These are phyloP conservation scores for Tremella fuciformis DNA, from an alignment of 768 basidiomycete genomes.

Conservation along the genomic window DNA sequence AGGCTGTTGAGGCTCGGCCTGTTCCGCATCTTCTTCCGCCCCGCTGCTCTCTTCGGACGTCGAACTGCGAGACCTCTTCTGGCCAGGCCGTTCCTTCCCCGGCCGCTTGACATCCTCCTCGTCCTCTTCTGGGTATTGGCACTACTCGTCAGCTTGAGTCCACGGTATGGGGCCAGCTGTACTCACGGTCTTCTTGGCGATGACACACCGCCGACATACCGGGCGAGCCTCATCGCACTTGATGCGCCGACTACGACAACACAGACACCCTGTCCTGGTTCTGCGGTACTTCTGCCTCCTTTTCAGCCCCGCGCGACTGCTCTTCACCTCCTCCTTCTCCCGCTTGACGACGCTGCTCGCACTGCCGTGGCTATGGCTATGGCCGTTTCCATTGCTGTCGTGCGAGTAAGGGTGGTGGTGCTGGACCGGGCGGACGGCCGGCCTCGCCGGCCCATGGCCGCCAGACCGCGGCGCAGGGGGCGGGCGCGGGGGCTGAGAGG, in stretches of 20 bases:
- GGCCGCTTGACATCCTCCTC: constrained; percentile 6
- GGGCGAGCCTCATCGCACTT: constrained; percentile 96
- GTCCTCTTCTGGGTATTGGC: constrained; percentile 31
- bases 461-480: too few species aligned
- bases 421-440: too few species aligned
- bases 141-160: constrained; percentile 7
- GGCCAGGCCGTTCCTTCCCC: background rate
- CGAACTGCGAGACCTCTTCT: constrained; percentile 3
- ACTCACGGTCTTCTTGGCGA: constrained; percentile 68
- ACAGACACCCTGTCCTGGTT: constrained; percentile 90
- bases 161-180: background rate
- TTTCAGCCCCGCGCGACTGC: constrained; percentile 28
- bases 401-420: too few species aligned
- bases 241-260: constrained; percentile 90
- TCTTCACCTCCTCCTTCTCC: background rate
- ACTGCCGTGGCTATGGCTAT: background rate
- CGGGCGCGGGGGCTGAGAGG: too few species aligned
- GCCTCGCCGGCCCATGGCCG: too few species aligned
- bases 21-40: background rate
- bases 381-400: too few species aligned
- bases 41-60: background rate
- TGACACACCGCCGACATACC: constrained; percentile 77
- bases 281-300: constrained; percentile 77
- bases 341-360: constrained; percentile 1
- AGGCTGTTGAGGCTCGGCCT: too few species aligned